Conservation (phyloP, 2,329 filamentous ascomycete genomes). For the Fusarium phyllophilum region DNA sequence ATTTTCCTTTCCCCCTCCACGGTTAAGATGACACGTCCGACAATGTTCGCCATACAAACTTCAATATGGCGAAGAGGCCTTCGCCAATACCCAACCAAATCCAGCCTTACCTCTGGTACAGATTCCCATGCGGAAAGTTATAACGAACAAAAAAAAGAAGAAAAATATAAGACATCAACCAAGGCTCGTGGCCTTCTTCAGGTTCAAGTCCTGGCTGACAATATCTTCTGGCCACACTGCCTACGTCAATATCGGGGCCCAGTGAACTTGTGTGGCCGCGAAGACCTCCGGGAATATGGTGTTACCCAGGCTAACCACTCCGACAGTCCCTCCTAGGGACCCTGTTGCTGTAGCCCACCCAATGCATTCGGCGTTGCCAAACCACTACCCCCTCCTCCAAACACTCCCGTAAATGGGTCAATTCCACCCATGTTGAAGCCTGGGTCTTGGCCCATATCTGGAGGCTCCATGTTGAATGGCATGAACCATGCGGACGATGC, state of each 20-base stretch:
- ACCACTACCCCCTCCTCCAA: conserved; percentile 53
- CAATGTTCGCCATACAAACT: conserved; percentile 19
- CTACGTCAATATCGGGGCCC: conserved; percentile 3
- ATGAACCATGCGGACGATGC: conserved; percentile 84
- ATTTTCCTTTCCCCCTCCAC: conserved; percentile 9
- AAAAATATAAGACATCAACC: background rate
- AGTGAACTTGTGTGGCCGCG: conserved; percentile 9
- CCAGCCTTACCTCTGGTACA: background rate
- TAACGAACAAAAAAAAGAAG: background rate
- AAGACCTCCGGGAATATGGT: conserved; percentile 18
- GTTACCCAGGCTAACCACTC: conserved; percentile 18
- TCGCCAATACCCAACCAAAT: conserved; percentile 18
- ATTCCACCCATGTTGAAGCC: conserved; percentile 54
- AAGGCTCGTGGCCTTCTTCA: background rate
- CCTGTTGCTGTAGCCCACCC: conserved; percentile 47
- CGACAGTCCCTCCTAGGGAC: conserved; percentile 40
- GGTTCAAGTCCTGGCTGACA: background rate
- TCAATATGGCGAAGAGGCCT: conserved; percentile 18
- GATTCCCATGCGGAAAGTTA: background rate
- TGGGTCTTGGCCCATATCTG: conserved; percentile 65
- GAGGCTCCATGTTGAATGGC: conserved; percentile 90
- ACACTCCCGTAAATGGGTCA: conserved; percentile 62
- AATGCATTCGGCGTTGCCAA: conserved; percentile 51
- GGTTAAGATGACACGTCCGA: conserved; percentile 16
- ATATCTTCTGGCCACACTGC: background rate